Base-by-base conservation (phyloP, 2,329 filamentous ascomycete species). In the Pseudogymnoascus sp. region DNA sequence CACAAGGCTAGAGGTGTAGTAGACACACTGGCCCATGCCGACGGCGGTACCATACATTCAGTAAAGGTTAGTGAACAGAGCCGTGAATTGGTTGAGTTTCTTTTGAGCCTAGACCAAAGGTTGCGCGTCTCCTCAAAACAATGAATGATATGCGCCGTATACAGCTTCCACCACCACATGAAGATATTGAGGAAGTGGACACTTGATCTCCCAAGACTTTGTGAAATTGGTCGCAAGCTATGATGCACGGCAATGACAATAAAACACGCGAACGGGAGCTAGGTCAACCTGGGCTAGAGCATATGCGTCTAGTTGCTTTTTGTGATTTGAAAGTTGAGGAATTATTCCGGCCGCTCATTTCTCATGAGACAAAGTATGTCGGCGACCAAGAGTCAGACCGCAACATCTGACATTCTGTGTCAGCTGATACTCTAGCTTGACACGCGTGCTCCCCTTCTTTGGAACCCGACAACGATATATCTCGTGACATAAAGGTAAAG, bases 261-360 rank as follows among this genome's bases (percentile, higher is more conserved):
- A 55, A 55, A 55, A 55, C 49, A 55, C 49, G 28, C 28, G 49
- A 55, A 55, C 49, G 49, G 49, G 49, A 55, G 28, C 49, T 55
- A 55, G 49, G 28, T 33, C n/a, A 55, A 18, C 49, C 28, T 35
- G 5, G 16, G 28, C 49, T 55, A 55, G 49, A 55, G 28, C 49
- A 33, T 55, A 21, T 55, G 49, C 49, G 11, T 18, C 49, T 33
- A 55, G 49, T 55, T 55, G 28, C n/a, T 35, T 55, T 55, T 21
- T 55, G 49, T 55, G 49, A 31, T 55, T 55, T 33, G 28, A 35
- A 55, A 55, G 49, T 55, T 55, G 49, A 55, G 49, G 49, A 55
- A 55, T 55, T 55, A 14, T 55, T 55, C 28, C 49, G 49, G 49
- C 28, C 16, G 49, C 28, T 55, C 49, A 55, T 55, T 55, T 55